These are phyloP conservation scores for Bruguiera parviflora DNA, from an alignment of 345 rosid genomes.

Conservation along the genomic window DNA sequence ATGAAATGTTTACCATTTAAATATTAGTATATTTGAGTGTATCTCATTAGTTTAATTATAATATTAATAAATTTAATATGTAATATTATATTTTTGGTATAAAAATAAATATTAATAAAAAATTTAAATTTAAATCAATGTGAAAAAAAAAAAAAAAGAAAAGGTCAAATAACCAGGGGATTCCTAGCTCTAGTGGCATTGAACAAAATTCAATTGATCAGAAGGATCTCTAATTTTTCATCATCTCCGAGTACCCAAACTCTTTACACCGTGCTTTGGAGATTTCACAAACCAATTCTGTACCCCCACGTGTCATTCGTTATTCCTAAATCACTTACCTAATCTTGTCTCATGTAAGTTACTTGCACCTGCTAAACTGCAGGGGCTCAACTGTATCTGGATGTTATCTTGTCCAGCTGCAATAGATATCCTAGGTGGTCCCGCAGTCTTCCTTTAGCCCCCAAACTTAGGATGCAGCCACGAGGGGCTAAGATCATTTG, in stretches of 20 bases:
- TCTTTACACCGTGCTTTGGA: background rate
- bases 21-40: no score
- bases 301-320: conserved; percentile 10
- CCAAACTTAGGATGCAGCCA: conserved; percentile 8
- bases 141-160: no score
- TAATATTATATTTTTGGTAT: no score
- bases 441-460: conserved; percentile 30
- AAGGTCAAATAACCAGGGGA: no score
- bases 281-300: background rate
- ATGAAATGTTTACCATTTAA: no score
- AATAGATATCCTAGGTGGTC: conserved; percentile 8
- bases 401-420: conserved; percentile 10
- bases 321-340: conserved; percentile 27
- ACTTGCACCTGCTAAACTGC: conserved; percentile 20
- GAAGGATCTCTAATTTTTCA: no score
- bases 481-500: background rate
- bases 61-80: no score
- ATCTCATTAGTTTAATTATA: no score
- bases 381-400: conserved; percentile 14
- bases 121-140: no score
- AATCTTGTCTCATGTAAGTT: conserved; percentile 27
- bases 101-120: no score
- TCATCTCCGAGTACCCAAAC: background rate
- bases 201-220: no score
- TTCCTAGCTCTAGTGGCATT: no score